A percentile compares a stretch with the other conserved stretches of the same genome.
Conservation (phyloP, 2,329 filamentous ascomycete species). For the Cytospora schulzeri region DNA sequence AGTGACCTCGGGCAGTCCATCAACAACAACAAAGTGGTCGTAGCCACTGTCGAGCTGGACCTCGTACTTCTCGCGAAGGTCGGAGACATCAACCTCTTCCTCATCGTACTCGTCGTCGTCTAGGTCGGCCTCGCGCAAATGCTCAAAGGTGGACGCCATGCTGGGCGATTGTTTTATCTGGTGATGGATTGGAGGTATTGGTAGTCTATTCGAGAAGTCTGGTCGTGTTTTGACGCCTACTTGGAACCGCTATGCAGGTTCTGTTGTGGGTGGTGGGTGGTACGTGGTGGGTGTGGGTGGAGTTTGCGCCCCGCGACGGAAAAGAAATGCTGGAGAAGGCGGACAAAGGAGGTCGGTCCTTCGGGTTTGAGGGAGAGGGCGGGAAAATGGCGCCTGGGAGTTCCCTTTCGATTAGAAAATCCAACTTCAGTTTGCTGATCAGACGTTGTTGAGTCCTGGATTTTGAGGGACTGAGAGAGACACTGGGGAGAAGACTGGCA, state of each 20-base stretch:
- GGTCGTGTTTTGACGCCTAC: slow-evolving; percentile 11
- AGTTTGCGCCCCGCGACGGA: slow-evolving; percentile 13
- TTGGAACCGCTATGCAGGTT: slow-evolving; percentile 13
- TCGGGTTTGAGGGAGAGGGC: not conserved
- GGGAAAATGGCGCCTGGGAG: not conserved
- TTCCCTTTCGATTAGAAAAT: not conserved
- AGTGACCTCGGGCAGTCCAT: slow-evolving; percentile 86
- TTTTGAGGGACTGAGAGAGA: not conserved
- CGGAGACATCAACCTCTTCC: slow-evolving; percentile 92
- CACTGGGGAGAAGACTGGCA: not conserved
- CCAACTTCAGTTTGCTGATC: not conserved
- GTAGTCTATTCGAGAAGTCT: slow-evolving; percentile 2
- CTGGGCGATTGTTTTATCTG: slow-evolving; percentile 44
- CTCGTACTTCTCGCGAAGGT: slow-evolving; percentile 92
- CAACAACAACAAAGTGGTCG: slow-evolving; percentile 94
- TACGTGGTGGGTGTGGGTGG: slow-evolving; percentile 15
- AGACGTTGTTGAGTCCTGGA: not conserved
- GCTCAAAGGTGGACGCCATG: slow-evolving; percentile 90
- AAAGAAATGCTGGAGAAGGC: slow-evolving; percentile 7
- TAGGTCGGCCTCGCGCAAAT: slow-evolving; percentile 87
- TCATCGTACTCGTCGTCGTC: slow-evolving; percentile 84
- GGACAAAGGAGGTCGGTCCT: slow-evolving; percentile 17
- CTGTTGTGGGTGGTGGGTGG: slow-evolving; percentile 7
- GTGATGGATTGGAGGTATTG: slow-evolving; percentile 18
- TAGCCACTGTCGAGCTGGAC: slow-evolving; percentile 94